A percentile compares a stretch with the other conserved stretches of the same genome.
These are phyloP conservation scores for Skeletonema tropicum DNA, from an alignment of 108 stramenopile species.

Conservation along the genomic window DNA sequence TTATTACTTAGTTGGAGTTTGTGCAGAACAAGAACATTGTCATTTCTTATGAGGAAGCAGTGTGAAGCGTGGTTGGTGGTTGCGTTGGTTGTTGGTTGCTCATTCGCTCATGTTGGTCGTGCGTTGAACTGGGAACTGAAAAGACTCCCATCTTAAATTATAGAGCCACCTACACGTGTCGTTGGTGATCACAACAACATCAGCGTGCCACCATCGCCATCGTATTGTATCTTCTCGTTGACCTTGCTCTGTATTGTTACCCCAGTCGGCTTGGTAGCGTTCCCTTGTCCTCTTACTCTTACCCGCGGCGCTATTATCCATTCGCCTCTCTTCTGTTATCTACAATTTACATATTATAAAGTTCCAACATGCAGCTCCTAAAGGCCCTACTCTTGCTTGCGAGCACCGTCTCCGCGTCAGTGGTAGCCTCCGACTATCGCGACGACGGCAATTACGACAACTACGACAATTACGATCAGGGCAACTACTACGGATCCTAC, in stretches of 20 bases:
- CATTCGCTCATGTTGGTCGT: no score
- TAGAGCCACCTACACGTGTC: not conserved
- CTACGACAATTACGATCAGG: constrained; percentile 23
- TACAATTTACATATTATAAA: not conserved
- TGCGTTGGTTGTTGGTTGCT: no score
- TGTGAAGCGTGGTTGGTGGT: no score
- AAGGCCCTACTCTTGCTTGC: constrained; percentile 38
- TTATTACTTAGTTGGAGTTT: no score
- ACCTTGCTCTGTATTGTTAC: not conserved
- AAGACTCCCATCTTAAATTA: no score
- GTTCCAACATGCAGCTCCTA: constrained; percentile 39
- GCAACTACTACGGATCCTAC: constrained; percentile 45
- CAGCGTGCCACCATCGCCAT: not conserved
- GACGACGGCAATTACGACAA: constrained; percentile 37
- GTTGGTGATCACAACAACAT: not conserved
- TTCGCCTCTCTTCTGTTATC: not conserved
- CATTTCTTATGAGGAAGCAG: no score
- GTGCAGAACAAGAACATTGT: no score
- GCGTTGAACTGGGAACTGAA: not conserved
- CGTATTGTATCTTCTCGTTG: not conserved
- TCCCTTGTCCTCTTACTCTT: not conserved
- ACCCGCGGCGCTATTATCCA: not conserved
- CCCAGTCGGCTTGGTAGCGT: not conserved
- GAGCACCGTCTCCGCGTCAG: constrained; percentile 23
- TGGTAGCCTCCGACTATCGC: constrained; percentile 32